Evolutionary conservation across 169 alveolate genomes (phyloP).

Genomic region (Condylostoma magnum): DNA sequence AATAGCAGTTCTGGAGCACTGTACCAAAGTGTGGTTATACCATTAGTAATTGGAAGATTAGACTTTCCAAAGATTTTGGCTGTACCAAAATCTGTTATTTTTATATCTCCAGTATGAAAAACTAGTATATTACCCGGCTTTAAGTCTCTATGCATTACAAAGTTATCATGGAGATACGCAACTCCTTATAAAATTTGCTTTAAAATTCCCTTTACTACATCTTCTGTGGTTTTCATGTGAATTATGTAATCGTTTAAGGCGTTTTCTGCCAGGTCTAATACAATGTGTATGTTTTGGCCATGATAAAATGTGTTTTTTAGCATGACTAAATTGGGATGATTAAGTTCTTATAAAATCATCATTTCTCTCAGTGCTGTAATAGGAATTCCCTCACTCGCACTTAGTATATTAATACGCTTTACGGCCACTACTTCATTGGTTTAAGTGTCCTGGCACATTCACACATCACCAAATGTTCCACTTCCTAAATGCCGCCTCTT

Average conservation of each 20-base stretch:
- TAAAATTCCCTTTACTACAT: not conserved
- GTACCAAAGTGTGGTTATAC: conserved; percentile 97
- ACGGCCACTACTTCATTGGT: conserved; percentile 92
- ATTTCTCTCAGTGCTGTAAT: conserved; percentile 94
- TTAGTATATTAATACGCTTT: conserved; percentile 86
- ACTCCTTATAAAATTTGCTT: conserved; percentile 53
- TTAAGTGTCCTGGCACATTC: conserved; percentile 70
- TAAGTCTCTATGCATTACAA: conserved; percentile 80
- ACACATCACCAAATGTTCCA: conserved; percentile 96
- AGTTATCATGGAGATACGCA: conserved; percentile 66
- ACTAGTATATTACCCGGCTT: conserved; percentile 80
- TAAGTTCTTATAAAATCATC: conserved; percentile 88
- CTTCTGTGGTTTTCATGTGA: not conserved
- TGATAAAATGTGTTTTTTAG: conserved; percentile 75
- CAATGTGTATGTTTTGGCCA: conserved; percentile 20
- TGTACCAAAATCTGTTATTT: conserved; percentile 92
- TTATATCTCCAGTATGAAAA: conserved; percentile 61
- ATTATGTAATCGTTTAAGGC: not conserved
- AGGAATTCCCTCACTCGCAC: conserved; percentile 89
- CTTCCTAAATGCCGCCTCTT: conserved; percentile 90
- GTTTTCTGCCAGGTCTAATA: conserved; percentile 26
- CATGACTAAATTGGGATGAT: conserved; percentile 90
- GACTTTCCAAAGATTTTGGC: conserved; percentile 60
- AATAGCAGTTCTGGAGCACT: conserved; percentile 97
- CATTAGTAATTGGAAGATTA: conserved; percentile 90